Evolutionary conservation across 768 basidiomycete species (phyloP).

Genomic region (Panaeolus cyanescens): DNA sequence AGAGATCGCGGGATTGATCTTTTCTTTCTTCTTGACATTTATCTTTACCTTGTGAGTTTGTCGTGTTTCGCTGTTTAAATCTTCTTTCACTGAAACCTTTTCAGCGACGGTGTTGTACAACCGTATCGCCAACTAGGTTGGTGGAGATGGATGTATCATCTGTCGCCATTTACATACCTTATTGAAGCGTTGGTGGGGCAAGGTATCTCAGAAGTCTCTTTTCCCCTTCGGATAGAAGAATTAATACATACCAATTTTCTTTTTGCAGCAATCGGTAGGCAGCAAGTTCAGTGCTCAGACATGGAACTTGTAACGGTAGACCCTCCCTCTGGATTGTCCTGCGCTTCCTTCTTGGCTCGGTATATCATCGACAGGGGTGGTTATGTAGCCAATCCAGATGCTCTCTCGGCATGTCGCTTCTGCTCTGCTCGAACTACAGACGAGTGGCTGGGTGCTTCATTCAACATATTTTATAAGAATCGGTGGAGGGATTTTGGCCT

Average conservation of each 20-base stretch:
- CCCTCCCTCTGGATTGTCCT: conserved; percentile 54
- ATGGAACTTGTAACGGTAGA: conserved; percentile 52
- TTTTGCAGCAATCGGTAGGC: conserved; percentile 34
- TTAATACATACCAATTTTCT: conserved; percentile 23
- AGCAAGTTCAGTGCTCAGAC: conserved; percentile 45
- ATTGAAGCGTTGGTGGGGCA: conserved; percentile 48
- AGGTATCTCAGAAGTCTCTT: conserved; percentile 36
- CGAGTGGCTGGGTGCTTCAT: conserved; percentile 45
- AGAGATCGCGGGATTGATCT: conserved; percentile 60
- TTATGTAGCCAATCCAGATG: conserved; percentile 52
- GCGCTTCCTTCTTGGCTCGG: conserved; percentile 46
- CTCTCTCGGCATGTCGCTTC: conserved; percentile 50
- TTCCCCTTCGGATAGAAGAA: conserved; percentile 31
- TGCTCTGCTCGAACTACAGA: conserved; percentile 60
- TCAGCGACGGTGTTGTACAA: conserved; percentile 64
- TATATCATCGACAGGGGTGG: conserved; percentile 55
- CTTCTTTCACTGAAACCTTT: neutral
- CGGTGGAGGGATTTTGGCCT: conserved; percentile 57
- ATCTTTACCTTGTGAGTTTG: conserved; percentile 49
- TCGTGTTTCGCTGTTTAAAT: neutral
- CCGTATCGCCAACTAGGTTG: conserved; percentile 59
- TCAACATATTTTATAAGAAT: conserved; percentile 57
- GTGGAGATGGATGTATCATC: conserved; percentile 71
- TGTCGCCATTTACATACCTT: conserved; percentile 52
- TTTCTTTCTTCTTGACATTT: conserved; percentile 53